phyloP scores from a whole-genome alignment of 1,284 basidiomycete genomes.

The Phylloboletellus chloephorus region DNA sequence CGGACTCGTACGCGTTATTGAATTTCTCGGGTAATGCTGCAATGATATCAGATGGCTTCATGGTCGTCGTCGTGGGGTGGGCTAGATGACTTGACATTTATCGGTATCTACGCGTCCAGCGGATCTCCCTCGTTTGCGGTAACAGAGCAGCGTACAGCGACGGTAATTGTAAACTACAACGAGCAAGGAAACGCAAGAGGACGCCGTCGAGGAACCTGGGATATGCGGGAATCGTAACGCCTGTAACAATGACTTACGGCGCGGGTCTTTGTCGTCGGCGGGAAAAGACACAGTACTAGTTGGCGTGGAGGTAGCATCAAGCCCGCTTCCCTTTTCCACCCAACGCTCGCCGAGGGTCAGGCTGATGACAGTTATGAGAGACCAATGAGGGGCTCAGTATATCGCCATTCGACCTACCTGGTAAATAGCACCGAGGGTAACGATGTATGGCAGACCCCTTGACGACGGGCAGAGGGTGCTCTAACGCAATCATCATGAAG shows the following conservation, averaged over 20 bases:
- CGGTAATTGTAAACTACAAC: slow-evolving; percentile 10
- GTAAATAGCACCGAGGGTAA: slow-evolving; percentile 69
- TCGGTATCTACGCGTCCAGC: not conserved
- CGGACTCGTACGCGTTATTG: slow-evolving; percentile 55
- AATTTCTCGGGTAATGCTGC: slow-evolving; percentile 54
- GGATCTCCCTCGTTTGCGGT: not conserved
- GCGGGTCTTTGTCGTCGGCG: not conserved
- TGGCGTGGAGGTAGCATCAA: slow-evolving; percentile 32
- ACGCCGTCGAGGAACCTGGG: too few species aligned
- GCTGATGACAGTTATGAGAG: slow-evolving; percentile 58
- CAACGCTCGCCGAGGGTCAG: slow-evolving; percentile 60
- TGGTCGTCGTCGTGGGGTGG: slow-evolving; percentile 4
- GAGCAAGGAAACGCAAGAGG: not conserved
- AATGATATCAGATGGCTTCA: slow-evolving; percentile 49
- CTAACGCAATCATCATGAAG: slow-evolving; percentile 55
- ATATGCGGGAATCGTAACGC: slow-evolving; percentile 5
- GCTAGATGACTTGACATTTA: not conserved
- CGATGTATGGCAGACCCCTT: slow-evolving; percentile 57
- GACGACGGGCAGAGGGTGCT: slow-evolving; percentile 58
- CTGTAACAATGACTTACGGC: not conserved
- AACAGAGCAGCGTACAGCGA: not conserved
- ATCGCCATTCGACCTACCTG: slow-evolving; percentile 50
- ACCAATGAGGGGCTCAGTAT: slow-evolving; percentile 56
- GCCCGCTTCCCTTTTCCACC: slow-evolving; percentile 56
- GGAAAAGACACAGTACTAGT: not conserved